Evolutionary conservation across 2,329 filamentous ascomycete genomes (phyloP).

Genomic region (Colletotrichum camelliae): DNA sequence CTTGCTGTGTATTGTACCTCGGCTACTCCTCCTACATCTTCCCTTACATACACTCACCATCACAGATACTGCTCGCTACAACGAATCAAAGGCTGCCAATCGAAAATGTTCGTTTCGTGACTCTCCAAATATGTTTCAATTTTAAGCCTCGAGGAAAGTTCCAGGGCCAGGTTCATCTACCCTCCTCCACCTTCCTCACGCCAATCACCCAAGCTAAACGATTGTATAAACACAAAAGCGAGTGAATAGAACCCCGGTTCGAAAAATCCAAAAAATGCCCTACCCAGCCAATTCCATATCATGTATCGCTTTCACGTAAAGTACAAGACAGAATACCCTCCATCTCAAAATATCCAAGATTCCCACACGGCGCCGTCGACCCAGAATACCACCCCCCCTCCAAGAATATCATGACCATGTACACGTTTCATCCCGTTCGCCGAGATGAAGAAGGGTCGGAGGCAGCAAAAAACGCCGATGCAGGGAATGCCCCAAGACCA

Average conservation of each 20-base stretch:
- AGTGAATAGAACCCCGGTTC: background rate
- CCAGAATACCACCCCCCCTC: background rate
- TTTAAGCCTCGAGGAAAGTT: too few species aligned
- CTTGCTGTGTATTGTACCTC: too few species aligned
- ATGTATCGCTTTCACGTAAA: background rate
- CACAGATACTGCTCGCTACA: too few species aligned
- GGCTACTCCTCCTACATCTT: too few species aligned
- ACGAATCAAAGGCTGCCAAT: too few species aligned
- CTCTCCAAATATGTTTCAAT: too few species aligned
- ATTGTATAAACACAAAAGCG: background rate
- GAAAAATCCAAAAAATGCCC: background rate
- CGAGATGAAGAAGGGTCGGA: background rate
- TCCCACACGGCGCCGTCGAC: background rate
- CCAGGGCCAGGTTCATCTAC: too few species aligned
- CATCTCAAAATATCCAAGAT: background rate
- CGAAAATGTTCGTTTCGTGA: too few species aligned
- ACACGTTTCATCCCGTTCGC: background rate
- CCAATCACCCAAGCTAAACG: background rate
- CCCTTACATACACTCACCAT: too few species aligned
- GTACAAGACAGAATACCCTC: background rate
- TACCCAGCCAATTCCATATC: background rate
- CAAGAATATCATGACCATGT: background rate
- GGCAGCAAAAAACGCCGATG: background rate
- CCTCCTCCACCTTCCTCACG: too few species aligned
- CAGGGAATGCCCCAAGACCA: background rate